Base-by-base conservation (phyloP, 768 basidiomycete genomes). In the Auriscalpium microsporum region DNA sequence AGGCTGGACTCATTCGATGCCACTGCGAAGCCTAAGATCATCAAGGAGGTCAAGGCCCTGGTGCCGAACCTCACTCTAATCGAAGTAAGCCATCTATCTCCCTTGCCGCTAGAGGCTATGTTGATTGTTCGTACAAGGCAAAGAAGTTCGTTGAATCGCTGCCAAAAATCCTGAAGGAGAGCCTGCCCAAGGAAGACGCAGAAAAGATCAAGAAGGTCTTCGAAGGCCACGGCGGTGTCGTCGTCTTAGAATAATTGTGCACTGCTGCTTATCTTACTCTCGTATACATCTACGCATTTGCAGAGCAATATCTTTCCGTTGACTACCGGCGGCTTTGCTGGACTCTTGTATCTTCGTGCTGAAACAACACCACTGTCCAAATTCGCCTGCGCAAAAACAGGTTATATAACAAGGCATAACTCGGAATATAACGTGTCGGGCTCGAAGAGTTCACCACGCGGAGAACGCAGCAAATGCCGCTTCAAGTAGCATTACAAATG, bases 111-210 rank as follows among this genome's bases (percentile, higher is more conserved):
- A 28, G 56, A 56, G 58, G 13, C 21, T 50, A 36, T 16, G 19
- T 49, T n/a, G 37, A 60, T 23, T 49, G 37, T 21, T 16, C 3
- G 38, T 52, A 35, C 28, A 66, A 99, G 96, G 96, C 96, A 23
- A 99, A 99, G 82, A 99, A 96, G 73, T 95, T 98, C 65, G 96
- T 98, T 46, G 96, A 99, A 72, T 92, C 91, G 16, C 71, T 90
- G 62, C 96, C 96, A 21, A 87, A 97, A 73, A 73, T 86, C 5
- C 75, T 99, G 65, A 99, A 97, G 74, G 96, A 98, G 74, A 90
- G 90, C 69, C 67, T 96, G 56, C 78, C 90, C 21, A 99, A 99
- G 72, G 96, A 99, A 63, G 96, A 99, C 40, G 94, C 95, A 2
- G 96, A 98, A 71, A 97, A 97, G 74, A 75, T 99, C 68, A 82